These are phyloP conservation scores for Eucalyptus shirleyi DNA, from an alignment of 345 rosid genomes.

Conservation along the genomic window DNA sequence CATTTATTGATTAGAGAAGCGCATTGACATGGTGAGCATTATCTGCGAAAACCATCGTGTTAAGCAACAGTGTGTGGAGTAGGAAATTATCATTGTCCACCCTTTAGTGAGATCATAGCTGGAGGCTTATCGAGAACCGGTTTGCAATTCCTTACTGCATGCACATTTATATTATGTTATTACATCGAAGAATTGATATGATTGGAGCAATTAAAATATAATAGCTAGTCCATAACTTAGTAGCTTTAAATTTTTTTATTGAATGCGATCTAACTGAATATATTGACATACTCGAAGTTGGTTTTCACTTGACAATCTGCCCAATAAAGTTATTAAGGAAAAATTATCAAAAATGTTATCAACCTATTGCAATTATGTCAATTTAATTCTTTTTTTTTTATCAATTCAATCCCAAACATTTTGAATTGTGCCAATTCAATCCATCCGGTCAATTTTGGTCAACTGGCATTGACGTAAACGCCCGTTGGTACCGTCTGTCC, in stretches of 20 bases:
- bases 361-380: too few species aligned
- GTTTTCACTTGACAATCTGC: accelerated
- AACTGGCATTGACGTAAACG: accelerated
- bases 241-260: background rate
- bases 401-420: too few species aligned
- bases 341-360: too few species aligned
- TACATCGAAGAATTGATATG: accelerated
- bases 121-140: background rate
- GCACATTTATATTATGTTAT: background rate
- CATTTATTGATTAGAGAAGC: background rate
- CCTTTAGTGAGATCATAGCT: background rate
- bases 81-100: background rate
- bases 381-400: too few species aligned
- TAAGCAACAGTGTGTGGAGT: background rate
- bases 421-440: background rate
- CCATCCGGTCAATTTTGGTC: accelerated
- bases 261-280: accelerated
- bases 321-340: background rate
- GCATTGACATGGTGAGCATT: background rate
- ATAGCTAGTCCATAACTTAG: background rate
- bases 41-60: background rate
- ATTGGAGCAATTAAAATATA: background rate
- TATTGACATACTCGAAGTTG: accelerated
- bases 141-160: background rate
- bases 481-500: accelerated